phyloP scores from a whole-genome alignment of 1,284 basidiomycete species.

The Ustilago sp. region DNA sequence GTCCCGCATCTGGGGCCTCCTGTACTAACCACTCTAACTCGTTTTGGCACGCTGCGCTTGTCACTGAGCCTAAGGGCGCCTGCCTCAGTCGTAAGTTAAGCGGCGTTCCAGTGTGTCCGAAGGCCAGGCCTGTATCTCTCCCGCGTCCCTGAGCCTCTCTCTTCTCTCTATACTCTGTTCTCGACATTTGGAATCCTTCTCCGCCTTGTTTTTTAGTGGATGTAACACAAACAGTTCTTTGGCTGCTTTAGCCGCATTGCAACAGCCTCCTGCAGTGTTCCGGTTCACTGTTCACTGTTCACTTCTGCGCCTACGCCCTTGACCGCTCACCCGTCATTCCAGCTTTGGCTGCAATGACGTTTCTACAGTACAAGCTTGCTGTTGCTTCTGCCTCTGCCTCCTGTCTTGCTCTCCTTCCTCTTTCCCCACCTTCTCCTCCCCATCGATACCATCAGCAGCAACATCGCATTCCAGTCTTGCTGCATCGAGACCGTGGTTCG shows the following conservation, averaged over 20 bases:
- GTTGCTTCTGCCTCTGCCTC: neutral
- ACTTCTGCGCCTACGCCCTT: neutral
- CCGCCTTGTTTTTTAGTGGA: neutral
- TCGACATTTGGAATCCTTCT: neutral
- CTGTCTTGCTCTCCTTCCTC: neutral
- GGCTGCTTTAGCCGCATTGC: too few species aligned
- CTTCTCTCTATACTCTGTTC: neutral
- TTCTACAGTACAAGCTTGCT: conserved; percentile 3
- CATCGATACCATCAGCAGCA: neutral
- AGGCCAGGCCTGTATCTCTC: neutral
- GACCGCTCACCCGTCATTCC: conserved; percentile 9
- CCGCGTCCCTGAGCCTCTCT: neutral
- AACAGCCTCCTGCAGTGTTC: neutral
- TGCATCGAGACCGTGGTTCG: conserved; percentile 19
- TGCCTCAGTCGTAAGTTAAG: neutral
- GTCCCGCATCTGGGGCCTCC: neutral
- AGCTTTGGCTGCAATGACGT: conserved; percentile 11
- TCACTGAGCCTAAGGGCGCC: neutral
- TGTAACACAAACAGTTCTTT: neutral
- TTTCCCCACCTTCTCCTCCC: conserved; percentile 2
- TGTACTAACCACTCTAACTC: neutral
- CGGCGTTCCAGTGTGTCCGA: neutral
- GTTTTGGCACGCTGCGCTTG: too few species aligned
- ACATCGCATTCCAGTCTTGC: conserved; percentile 35
- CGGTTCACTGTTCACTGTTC: neutral